These are phyloP conservation scores for Calamus simplicifolius DNA, from an alignment of 176 grass and related monocot species.

Conservation along the genomic window DNA sequence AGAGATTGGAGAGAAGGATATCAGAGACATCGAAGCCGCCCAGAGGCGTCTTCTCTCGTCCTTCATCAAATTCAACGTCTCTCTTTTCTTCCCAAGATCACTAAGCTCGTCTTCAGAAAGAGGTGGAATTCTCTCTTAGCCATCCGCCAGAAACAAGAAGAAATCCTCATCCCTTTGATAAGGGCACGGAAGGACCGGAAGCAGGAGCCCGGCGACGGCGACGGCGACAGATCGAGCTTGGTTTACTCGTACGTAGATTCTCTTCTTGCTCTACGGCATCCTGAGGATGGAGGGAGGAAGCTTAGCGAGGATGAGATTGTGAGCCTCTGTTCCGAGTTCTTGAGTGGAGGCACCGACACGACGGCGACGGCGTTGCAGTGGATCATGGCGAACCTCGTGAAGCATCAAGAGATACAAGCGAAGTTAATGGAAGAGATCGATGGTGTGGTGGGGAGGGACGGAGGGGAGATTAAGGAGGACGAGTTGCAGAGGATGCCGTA, in stretches of 20 bases:
- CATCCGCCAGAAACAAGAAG: slow-evolving; percentile 28
- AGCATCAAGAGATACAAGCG: slow-evolving; percentile 24
- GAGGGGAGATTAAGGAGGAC: neutral
- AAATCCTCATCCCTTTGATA: no score
- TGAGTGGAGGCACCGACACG: slow-evolving; percentile 43
- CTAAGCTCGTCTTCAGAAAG: slow-evolving; percentile 43
- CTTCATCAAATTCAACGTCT: slow-evolving; percentile 52
- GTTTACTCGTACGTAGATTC: slow-evolving; percentile 19
- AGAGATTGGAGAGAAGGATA: slow-evolving; percentile 14
- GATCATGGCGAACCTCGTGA: slow-evolving; percentile 41
- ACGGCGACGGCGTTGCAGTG: slow-evolving; percentile 39
- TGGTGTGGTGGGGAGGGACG: neutral
- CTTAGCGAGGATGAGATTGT: slow-evolving; percentile 37
- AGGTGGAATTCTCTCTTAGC: slow-evolving; percentile 38
- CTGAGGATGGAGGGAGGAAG: slow-evolving; percentile 18
- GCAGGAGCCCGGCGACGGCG: no score
- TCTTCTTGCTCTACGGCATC: slow-evolving; percentile 15
- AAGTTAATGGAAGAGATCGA: slow-evolving; percentile 20
- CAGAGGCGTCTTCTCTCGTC: slow-evolving; percentile 20
- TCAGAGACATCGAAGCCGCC: slow-evolving; percentile 30
- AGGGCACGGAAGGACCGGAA: no score
- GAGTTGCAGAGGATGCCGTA: slow-evolving; percentile 32
- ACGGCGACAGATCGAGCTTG: no score
- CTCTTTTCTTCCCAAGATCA: slow-evolving; percentile 26
- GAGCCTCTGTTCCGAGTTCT: slow-evolving; percentile 49